phyloP scores from a whole-genome alignment of 164 flowering plant genomes.

The Vitis cinerea region DNA sequence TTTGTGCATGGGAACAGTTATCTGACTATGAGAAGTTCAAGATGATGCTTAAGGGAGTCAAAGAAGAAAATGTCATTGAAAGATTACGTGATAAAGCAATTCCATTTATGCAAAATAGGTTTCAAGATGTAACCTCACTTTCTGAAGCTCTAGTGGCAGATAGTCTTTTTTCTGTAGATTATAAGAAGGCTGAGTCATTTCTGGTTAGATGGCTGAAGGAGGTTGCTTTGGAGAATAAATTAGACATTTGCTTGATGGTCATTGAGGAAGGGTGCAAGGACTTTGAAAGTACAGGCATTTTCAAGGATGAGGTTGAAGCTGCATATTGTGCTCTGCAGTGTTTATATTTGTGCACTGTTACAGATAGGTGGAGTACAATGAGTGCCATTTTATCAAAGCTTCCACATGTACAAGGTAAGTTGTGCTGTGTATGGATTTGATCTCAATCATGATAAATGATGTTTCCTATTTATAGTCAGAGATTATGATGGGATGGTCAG shows the following conservation, averaged over 20 bases:
- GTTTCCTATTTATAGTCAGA: not conserved
- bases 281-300: constrained; percentile 36
- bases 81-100: constrained; percentile 57
- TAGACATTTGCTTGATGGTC: constrained; percentile 68
- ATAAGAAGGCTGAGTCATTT: constrained; percentile 50
- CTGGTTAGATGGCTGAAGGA: constrained; percentile 90
- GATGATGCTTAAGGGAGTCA: constrained; percentile 70
- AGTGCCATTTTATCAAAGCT: constrained; percentile 72
- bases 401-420: constrained; percentile 61
- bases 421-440: constrained; percentile 5
- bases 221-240: constrained; percentile 57
- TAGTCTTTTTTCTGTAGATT: constrained; percentile 17
- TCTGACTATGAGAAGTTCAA: constrained; percentile 91
- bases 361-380: constrained; percentile 87
- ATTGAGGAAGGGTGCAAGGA: constrained; percentile 81
- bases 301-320: constrained; percentile 71
- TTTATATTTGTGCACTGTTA: constrained; percentile 57
- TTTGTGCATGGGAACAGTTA: constrained; percentile 69
- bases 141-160: constrained; percentile 13
- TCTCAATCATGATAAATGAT: constrained; percentile 1
- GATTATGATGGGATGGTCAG: not conserved
- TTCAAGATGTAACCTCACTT: constrained; percentile 11
- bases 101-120: constrained; percentile 69
- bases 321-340: constrained; percentile 75
- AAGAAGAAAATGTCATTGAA: constrained; percentile 62